phyloP scores from a whole-genome alignment of 345 rosid genomes.

The Noccaea bulbosa region DNA sequence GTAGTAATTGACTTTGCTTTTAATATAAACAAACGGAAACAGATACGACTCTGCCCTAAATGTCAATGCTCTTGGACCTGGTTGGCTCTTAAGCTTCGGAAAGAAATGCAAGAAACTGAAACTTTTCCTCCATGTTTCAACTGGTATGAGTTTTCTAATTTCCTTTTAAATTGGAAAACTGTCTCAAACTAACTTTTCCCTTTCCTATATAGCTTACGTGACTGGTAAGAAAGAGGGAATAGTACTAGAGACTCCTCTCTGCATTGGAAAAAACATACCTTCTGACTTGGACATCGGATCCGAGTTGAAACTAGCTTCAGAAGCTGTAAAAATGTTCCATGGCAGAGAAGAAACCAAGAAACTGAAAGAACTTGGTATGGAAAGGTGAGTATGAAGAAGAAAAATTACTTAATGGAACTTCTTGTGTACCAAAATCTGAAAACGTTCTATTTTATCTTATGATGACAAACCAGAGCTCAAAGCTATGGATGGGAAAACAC shows the following conservation, averaged over 20 bases:
- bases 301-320: slow-evolving; percentile 49
- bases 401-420: too few species aligned
- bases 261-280: slow-evolving; percentile 30
- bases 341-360: slow-evolving; percentile 31
- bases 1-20: not conserved
- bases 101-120: slow-evolving; percentile 49
- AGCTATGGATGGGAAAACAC: slow-evolving; percentile 95
- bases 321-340: slow-evolving; percentile 25
- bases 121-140: slow-evolving; percentile 64
- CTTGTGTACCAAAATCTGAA: too few species aligned
- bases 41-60: slow-evolving; percentile 56
- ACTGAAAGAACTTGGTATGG: slow-evolving; percentile 46
- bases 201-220: too few species aligned
- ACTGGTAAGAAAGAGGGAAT: slow-evolving; percentile 57
- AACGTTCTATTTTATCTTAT: too few species aligned
- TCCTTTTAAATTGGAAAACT: too few species aligned
- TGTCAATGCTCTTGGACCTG: slow-evolving; percentile 59
- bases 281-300: slow-evolving; percentile 42
- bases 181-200: too few species aligned
- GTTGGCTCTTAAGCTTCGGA: slow-evolving; percentile 49
- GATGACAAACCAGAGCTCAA: too few species aligned
- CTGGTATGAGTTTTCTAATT: too few species aligned
- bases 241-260: slow-evolving; percentile 42
- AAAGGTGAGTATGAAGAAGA: slow-evolving; percentile 49
- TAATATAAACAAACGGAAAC: slow-evolving; percentile 24